Base-by-base conservation (phyloP, 2,329 filamentous ascomycete genomes). In the Sphaerostilbella broomeana region DNA sequence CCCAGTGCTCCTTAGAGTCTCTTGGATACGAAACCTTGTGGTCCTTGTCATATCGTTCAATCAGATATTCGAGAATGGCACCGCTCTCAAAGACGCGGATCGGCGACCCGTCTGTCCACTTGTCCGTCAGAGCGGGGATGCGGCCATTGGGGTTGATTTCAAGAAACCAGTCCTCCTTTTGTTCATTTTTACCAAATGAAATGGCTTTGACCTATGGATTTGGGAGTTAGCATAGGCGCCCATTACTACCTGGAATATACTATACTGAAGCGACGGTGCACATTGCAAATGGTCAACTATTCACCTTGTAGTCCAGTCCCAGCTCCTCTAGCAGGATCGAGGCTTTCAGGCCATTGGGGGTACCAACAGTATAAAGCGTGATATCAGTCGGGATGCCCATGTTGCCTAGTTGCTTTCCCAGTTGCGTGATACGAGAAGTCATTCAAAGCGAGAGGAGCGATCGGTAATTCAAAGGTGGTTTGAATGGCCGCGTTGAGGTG, bases 131-230 rank as follows among this genome's bases (percentile, higher is more conserved):
- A 42, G 88, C 88, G 4, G 88, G 89, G 52, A 95, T 94, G 50
- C 88, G 84, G 48, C 88, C 88, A 60, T 95, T 95, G 47, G 88
- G 88, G 64, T 95, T 95, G 65, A 95, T 94, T 37, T 81, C 79
- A 19, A 94, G 74, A 64, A 90, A 95, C 86, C 86, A 94, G 12
- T 77, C 77, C 60, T 90, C 67, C 58, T 92, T 94, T 54, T 94
- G 86, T n/a, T 68, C 73, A 58, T 87, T 84, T 47, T 84, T 84
- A 47, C 60, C 67, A 43, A 94, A 73, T n/a, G 84, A 73, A 53
- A 94, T 79, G 29, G 74, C 69, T 37, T 81, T 74, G 29, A 65
- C 58, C 68, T 70, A 32, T n/a, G n/a, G n/a, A n/a, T n/a, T n/a
- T n/a, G n/a, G n/a, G n/a, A n/a, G n/a, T n/a, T n/a, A n/a, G n/a